Conservation (phyloP, 768 basidiomycete species). For the Exsudoporus frostii region DNA sequence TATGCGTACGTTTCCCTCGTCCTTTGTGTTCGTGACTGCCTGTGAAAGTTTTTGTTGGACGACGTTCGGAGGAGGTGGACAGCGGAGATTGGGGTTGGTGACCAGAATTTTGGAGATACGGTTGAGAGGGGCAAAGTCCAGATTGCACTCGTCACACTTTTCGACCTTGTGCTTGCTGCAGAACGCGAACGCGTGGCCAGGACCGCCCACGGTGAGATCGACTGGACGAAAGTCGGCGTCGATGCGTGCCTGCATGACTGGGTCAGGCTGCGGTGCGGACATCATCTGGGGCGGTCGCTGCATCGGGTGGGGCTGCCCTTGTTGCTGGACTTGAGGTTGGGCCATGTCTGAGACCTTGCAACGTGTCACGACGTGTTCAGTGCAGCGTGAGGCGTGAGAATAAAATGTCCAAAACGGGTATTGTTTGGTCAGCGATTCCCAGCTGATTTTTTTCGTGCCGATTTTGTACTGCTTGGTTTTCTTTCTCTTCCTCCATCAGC, state of each 20-base stretch:
- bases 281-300: constrained; percentile 42
- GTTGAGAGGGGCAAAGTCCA: constrained; percentile 76
- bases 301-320: constrained; percentile 33
- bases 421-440: constrained; percentile 28
- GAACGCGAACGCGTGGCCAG: constrained; percentile 52
- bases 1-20: constrained; percentile 86
- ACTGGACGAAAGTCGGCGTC: constrained; percentile 68
- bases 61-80: constrained; percentile 78
- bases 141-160: constrained; percentile 67
- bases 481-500: constrained; percentile 29
- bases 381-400: constrained; percentile 10
- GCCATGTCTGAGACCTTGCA: constrained; percentile 45
- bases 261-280: constrained; percentile 54
- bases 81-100: constrained; percentile 65
- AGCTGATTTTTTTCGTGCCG: constrained; percentile 24
- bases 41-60: constrained; percentile 73
- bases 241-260: constrained; percentile 69
- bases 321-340: constrained; percentile 60
- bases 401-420: neutral
- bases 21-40: constrained; percentile 76
- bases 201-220: constrained; percentile 49
- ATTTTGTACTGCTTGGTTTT: constrained; percentile 14
- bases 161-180: constrained; percentile 69
- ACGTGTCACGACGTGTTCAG: neutral
- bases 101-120: constrained; percentile 69